phyloP scores from a whole-genome alignment of 192 early-diverging fungal species.

The Mortierella claussenii region DNA sequence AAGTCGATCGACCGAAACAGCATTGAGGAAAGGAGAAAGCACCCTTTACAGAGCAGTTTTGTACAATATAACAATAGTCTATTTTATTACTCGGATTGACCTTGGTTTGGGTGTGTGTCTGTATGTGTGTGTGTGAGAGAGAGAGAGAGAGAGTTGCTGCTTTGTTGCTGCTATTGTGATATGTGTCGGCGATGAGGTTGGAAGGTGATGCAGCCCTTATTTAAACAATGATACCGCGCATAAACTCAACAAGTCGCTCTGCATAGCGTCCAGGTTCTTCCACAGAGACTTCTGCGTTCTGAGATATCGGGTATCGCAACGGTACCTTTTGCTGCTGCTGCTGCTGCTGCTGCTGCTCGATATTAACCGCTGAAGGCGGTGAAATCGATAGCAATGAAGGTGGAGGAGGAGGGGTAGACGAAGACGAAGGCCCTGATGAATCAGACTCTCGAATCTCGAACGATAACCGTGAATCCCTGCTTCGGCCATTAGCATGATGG shows the following conservation, averaged over 20 bases:
- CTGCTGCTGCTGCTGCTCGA: neutral
- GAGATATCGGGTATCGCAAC: slow-evolving; percentile 4
- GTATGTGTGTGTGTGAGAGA: too few species aligned
- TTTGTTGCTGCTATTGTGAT: too few species aligned
- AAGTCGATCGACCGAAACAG: too few species aligned
- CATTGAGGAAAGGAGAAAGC: too few species aligned
- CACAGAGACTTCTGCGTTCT: slow-evolving; percentile 41
- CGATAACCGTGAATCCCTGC: slow-evolving; percentile 30
- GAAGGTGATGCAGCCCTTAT: neutral
- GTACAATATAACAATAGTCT: neutral
- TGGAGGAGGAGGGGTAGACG: neutral
- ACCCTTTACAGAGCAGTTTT: too few species aligned
- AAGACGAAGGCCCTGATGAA: neutral
- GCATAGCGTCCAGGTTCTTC: slow-evolving; percentile 49
- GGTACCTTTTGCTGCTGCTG: neutral
- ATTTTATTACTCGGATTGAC: neutral
- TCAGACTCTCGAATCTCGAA: slow-evolving; percentile 20
- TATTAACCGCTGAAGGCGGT: neutral
- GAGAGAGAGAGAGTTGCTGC: too few species aligned
- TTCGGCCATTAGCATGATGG: slow-evolving; percentile 35
- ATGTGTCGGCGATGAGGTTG: too few species aligned
- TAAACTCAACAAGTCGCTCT: slow-evolving; percentile 39
- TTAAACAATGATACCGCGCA: slow-evolving; percentile 33
- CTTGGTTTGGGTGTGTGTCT: too few species aligned
- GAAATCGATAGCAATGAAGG: neutral